Conservation (phyloP, 208 protist species). For the Porcisia deanei region DNA sequence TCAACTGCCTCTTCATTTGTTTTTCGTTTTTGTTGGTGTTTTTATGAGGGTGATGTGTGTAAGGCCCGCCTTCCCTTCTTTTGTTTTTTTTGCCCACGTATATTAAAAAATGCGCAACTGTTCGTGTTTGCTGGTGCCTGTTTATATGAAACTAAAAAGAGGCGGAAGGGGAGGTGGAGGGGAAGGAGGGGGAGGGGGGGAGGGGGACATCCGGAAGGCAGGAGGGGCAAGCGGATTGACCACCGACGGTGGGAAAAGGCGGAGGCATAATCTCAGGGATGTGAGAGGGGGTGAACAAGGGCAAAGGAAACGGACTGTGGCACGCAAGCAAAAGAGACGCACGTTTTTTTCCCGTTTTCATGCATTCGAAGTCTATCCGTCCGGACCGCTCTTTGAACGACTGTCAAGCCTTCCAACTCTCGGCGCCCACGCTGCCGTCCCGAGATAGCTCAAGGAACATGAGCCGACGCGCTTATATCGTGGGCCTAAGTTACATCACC, state of each 20-base stretch:
- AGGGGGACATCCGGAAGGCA: not conserved
- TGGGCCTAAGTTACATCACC: not conserved
- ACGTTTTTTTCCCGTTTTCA: not conserved
- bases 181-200: not conserved
- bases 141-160: too few species aligned
- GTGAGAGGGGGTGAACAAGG: too few species aligned
- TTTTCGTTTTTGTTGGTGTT: not conserved
- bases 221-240: too few species aligned
- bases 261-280: too few species aligned
- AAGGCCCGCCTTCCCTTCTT: too few species aligned
- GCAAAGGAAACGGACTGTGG: not conserved
- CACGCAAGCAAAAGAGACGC: not conserved
- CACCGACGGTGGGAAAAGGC: too few species aligned
- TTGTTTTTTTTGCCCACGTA: not conserved
- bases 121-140: not conserved
- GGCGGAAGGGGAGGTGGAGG: not conserved
- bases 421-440: not conserved
- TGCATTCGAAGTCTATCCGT: not conserved
- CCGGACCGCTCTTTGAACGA: too few species aligned
- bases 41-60: constrained; percentile 1
- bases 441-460: not conserved
- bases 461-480: too few species aligned
- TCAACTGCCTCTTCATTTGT: not conserved
- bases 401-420: not conserved
- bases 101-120: not conserved